These are phyloP conservation scores for Solanum hybrid DNA, from an alignment of 305 asterid species.

Conservation along the genomic window DNA sequence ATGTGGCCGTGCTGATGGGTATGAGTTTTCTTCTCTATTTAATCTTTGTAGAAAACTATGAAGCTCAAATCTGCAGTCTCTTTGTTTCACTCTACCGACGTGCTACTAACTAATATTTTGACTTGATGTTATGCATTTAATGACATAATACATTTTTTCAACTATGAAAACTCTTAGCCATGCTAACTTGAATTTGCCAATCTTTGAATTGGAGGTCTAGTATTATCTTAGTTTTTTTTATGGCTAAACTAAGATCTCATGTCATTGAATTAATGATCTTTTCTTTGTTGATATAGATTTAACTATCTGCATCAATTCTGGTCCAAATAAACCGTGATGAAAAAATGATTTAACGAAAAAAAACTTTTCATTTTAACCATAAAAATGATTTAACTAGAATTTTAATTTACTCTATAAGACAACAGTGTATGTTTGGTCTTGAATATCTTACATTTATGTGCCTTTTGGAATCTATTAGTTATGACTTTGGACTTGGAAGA, in stretches of 20 bases:
- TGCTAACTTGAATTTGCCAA: not conserved
- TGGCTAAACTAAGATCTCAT: not conserved
- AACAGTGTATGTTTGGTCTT: not conserved
- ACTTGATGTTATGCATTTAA: not conserved
- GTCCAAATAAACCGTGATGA: not conserved
- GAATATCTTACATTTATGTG: not conserved
- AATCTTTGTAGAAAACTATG: not conserved
- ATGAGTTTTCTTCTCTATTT: not conserved
- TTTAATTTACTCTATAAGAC: not conserved
- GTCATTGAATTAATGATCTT: not conserved
- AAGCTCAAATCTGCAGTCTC: not conserved
- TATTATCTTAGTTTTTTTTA: not conserved
- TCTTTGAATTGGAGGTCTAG: not conserved
- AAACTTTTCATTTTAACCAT: not conserved
- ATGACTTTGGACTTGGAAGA: not conserved
- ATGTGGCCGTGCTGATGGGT: conserved; percentile 50
- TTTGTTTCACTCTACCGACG: not conserved
- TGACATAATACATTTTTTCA: not conserved
- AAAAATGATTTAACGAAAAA: not conserved
- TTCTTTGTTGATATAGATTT: not conserved
- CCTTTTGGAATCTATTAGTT: not conserved
- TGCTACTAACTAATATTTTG: not conserved
- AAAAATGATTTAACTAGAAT: not conserved
- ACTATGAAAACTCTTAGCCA: not conserved
- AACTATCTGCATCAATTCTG: not conserved